Base-by-base conservation (phyloP, 345 rosid genomes). In the Rhodomyrtus tomentosa region DNA sequence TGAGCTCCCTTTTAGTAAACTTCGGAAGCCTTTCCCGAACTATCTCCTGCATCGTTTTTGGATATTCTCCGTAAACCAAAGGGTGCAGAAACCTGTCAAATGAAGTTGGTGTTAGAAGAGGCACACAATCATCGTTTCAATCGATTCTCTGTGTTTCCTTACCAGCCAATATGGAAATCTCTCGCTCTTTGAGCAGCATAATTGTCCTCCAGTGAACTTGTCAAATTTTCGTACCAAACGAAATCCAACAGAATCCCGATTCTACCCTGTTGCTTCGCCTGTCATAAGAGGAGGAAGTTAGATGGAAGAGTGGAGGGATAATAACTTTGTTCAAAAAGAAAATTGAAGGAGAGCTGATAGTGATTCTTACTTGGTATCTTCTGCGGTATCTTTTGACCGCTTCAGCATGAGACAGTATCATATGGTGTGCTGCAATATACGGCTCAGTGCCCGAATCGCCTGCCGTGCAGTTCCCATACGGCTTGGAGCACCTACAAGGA, bases 151-250 rank as follows among this genome's bases (percentile, higher is more conserved):
- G 21, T 27, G 50, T 51, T 40, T n/a, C 2, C 83, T 40, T 89
- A 94, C 96, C 96, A 94, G 86, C 96, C 96, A 83, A 92, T 40
- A 84, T 94, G 95, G 32, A 94, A 94, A 83, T 94, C 96, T 87
- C 95, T 90, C 27, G 94, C 94, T 87, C 95, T 91, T 84, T 93
- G 94, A 84, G 94, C 94, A 40, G 96, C 95, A 76, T 89, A 81
- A 50, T 88, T 90, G 84, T 94, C 94, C 2, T 89, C 92, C 87
- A 89, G 86, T 68, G 91, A 89, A 81, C 87, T 81, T 49, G 92
- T 93, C 11, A 92, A 92, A 62, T 94, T 94, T 58, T 94, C 95
- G 18, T 94, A 93, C 92, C 94, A 93, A 27, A 84, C 90, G 82
- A 94, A 93, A 85, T 94, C 97, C 86, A 93, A 54, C 40, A 94